These are phyloP conservation scores for Tubosaeta sp. DNA, from an alignment of 768 basidiomycete species.

Conservation along the genomic window DNA sequence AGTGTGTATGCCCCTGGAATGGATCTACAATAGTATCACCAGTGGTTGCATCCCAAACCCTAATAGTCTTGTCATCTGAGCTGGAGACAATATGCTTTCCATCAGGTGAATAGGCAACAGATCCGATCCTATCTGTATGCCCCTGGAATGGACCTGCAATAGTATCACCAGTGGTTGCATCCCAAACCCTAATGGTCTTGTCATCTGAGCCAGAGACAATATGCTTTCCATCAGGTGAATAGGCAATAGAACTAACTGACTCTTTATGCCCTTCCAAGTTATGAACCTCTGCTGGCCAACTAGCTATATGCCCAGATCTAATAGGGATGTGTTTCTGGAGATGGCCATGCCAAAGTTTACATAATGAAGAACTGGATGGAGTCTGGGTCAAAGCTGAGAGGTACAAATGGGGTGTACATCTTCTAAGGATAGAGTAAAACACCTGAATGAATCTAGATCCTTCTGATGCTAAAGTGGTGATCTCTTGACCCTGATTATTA, in stretches of 20 bases:
- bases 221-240: not conserved
- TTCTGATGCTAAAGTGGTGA: conserved; percentile 1
- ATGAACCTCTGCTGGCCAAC: not conserved
- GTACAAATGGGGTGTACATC: not conserved
- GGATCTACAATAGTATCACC: not conserved
- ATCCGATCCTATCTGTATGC: not conserved
- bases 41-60: not conserved
- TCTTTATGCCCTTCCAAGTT: not conserved
- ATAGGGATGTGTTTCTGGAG: not conserved
- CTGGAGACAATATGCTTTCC: not conserved
- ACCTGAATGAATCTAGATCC: not conserved
- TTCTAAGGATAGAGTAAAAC: not conserved
- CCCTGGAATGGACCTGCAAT: not conserved
- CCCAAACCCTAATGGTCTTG: not conserved
- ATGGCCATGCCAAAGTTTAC: not conserved
- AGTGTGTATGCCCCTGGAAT: not conserved
- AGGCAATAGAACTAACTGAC: not conserved
- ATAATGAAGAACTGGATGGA: not conserved
- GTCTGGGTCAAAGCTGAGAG: conserved; percentile 4
- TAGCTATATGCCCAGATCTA: not conserved
- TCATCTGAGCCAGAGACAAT: not conserved
- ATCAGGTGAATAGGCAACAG: not conserved
- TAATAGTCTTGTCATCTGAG: not conserved
- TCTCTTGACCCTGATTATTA: not conserved
- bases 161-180: not conserved